A percentile compares a stretch with the other conserved stretches of the same genome.
phyloP scores from a whole-genome alignment of 2,329 filamentous ascomycete species.

The Ophidiomyces ophidiicola region DNA sequence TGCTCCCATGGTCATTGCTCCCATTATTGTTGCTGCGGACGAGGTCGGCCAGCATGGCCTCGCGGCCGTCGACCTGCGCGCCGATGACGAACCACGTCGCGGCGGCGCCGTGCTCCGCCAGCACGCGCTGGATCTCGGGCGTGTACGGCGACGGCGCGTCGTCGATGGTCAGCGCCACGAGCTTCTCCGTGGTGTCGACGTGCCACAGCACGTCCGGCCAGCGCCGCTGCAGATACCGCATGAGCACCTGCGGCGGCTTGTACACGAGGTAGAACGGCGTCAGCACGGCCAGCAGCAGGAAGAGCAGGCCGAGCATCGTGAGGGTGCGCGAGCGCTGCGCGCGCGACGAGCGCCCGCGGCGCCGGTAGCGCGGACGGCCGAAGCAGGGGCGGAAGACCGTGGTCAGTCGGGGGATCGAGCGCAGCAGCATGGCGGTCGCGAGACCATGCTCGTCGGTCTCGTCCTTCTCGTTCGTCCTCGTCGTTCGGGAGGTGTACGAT shows the following conservation, averaged over 20 bases:
- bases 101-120: conserved; percentile 53
- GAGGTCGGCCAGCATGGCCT: conserved; percentile 42
- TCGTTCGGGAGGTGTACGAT: no score
- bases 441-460: no score
- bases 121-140: conserved; percentile 52
- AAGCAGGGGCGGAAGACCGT: conserved; percentile 7
- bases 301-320: conserved; percentile 7
- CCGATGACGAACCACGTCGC: conserved; percentile 90
- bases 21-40: conserved; percentile 50
- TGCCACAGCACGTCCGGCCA: conserved; percentile 75
- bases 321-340: conserved; percentile 1
- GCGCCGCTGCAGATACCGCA: conserved; percentile 55
- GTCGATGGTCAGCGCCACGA: conserved; percentile 76
- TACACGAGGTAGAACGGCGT: conserved; percentile 58
- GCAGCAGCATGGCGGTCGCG: conserved; percentile 3
- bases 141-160: conserved; percentile 70
- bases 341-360: no score
- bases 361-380: no score
- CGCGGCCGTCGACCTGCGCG: conserved; percentile 48
- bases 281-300: conserved; percentile 6
- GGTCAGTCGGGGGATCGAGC: conserved; percentile 2
- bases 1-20: no score
- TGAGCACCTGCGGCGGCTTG: conserved; percentile 62
- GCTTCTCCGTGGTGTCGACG: conserved; percentile 43
- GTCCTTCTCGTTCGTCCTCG: no score